Percentiles rank a stretch among this genome's conserved stretches.
Evolutionary conservation across 2,329 filamentous ascomycete genomes (phyloP).

Genomic region (Phyllosticta paracitricarpa): DNA sequence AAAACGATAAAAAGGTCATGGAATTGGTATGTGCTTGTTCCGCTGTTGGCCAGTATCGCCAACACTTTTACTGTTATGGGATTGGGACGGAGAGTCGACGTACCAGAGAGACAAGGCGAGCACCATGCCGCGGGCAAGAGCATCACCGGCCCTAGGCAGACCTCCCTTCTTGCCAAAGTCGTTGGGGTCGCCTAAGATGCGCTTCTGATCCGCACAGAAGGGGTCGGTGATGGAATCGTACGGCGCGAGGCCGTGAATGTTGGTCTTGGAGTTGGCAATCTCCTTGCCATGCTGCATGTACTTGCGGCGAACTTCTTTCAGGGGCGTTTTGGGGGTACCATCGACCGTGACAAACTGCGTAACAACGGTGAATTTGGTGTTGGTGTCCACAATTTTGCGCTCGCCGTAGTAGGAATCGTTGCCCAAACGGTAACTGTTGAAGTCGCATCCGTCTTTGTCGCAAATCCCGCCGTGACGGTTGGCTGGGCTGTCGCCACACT

Average conservation of each 20-base stretch:
- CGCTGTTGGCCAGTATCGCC: too few species aligned
- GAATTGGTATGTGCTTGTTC: too few species aligned
- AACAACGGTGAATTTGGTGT: conserved; percentile 38
- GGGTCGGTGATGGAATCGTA: conserved; percentile 45
- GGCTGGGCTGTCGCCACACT: conserved; percentile 32
- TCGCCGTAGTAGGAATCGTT: conserved; percentile 54
- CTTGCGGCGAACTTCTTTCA: conserved; percentile 36
- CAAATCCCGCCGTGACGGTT: conserved; percentile 53
- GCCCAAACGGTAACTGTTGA: conserved; percentile 51
- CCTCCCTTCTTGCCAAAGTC: conserved; percentile 42
- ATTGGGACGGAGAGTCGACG: background rate
- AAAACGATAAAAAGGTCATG: background rate
- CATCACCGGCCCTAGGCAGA: conserved; percentile 41
- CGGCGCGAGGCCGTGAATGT: conserved; percentile 35
- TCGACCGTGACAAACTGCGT: conserved; percentile 36
- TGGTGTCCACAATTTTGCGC: conserved; percentile 33
- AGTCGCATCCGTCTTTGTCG: conserved; percentile 61
- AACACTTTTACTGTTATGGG: too few species aligned
- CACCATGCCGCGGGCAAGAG: conserved; percentile 50
- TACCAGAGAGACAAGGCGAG: conserved; percentile 43
- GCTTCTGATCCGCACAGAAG: conserved; percentile 50
- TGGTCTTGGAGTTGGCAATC: conserved; percentile 35
- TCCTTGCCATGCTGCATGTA: conserved; percentile 43
- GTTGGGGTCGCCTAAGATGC: conserved; percentile 44
- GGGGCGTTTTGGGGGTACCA: background rate